Percentiles rank a stretch among this genome's conserved stretches.
phyloP scores from a whole-genome alignment of 345 rosid genomes.

The Eucalyptus curtisii region DNA sequence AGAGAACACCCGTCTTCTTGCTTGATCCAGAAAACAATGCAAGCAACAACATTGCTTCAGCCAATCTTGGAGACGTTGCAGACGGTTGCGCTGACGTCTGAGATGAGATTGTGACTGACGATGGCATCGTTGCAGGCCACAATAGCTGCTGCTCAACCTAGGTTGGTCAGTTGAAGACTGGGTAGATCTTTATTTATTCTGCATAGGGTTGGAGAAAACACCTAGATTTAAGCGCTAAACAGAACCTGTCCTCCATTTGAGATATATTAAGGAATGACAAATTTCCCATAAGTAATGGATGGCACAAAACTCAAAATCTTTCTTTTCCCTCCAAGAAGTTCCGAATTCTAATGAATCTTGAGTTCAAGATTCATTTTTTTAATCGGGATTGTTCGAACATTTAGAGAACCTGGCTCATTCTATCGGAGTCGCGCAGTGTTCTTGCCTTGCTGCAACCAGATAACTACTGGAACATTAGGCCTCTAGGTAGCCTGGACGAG shows the following conservation, averaged over 20 bases:
- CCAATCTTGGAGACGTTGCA: neutral
- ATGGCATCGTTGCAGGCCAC: neutral
- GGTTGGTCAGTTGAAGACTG: neutral
- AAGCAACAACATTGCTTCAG: neutral
- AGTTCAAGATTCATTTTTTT: neutral
- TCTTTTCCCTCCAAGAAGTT: neutral
- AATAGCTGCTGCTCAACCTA: neutral
- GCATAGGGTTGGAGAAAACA: neutral
- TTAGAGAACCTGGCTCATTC: neutral
- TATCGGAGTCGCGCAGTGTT: rapidly evolving
- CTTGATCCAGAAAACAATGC: neutral
- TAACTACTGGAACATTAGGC: neutral
- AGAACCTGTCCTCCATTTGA: neutral
- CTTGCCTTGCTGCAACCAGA: neutral
- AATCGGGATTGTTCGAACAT: neutral
- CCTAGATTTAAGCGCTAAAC: neutral
- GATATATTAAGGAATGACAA: neutral
- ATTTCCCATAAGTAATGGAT: neutral
- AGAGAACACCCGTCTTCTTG: neutral
- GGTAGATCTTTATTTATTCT: neutral
- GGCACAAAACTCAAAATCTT: neutral
- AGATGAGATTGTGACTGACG: neutral
- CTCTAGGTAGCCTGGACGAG: neutral
- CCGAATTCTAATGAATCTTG: neutral
- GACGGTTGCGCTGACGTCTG: neutral